Percentiles rank a stretch among this genome's conserved stretches.
phyloP scores from a whole-genome alignment of 2,329 filamentous ascomycete genomes.

The Fusarium bulbicola region DNA sequence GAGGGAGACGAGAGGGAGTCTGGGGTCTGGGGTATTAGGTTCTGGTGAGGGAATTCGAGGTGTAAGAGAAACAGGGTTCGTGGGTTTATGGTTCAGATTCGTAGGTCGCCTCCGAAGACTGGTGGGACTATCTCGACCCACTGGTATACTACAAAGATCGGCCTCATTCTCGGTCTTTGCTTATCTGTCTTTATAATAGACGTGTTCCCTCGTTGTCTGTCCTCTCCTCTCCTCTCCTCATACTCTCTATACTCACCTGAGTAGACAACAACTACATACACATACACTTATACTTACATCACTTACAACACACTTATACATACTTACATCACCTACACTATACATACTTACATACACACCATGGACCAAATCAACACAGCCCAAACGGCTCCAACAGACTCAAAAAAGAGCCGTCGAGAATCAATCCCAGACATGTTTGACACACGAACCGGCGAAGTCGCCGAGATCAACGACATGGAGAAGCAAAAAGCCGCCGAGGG shows the following conservation, averaged over 20 bases:
- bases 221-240: background rate
- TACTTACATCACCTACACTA: background rate
- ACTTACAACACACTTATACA: background rate
- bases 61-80: slow-evolving; percentile 23
- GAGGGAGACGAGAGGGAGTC: background rate
- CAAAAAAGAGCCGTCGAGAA: slow-evolving; percentile 6
- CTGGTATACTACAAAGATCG: slow-evolving; percentile 23
- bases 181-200: slow-evolving; percentile 10
- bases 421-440: slow-evolving; percentile 41
- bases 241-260: background rate
- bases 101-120: background rate
- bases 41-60: slow-evolving; percentile 26
- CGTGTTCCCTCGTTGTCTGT: background rate
- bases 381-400: slow-evolving; percentile 9
- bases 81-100: background rate
- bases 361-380: slow-evolving; percentile 34
- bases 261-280: background rate
- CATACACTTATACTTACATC: background rate
- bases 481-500: slow-evolving; percentile 58
- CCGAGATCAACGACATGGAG: slow-evolving; percentile 57
- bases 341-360: background rate
- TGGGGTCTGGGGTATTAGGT: slow-evolving; percentile 31
- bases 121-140: slow-evolving; percentile 24
- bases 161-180: slow-evolving; percentile 33
- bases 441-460: slow-evolving; percentile 44